phyloP scores from a whole-genome alignment of 495 filamentous ascomycete genomes.

The Platismatia glauca region DNA sequence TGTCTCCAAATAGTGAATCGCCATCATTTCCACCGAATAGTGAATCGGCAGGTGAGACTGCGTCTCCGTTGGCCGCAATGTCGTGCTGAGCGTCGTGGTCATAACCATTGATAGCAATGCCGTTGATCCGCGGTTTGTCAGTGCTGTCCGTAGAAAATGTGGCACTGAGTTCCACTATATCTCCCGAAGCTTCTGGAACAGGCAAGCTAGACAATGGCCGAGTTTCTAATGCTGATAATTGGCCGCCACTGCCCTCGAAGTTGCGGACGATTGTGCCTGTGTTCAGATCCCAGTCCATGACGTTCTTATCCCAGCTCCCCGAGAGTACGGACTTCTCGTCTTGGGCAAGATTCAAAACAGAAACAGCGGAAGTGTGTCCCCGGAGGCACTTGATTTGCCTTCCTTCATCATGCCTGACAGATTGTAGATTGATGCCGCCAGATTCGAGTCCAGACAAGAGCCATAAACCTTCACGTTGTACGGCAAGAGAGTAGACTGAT shows the following conservation, averaged over 20 bases:
- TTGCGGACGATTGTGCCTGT: conserved; percentile 66
- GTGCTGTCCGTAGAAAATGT: conserved; percentile 60
- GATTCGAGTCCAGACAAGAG: conserved; percentile 81
- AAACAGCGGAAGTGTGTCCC: conserved; percentile 86
- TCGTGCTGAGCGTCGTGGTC: conserved; percentile 34
- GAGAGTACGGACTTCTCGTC: conserved; percentile 86
- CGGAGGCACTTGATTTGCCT: conserved; percentile 72
- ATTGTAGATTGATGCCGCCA: conserved; percentile 86
- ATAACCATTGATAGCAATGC: conserved; percentile 41
- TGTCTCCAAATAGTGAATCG: conserved; percentile 71
- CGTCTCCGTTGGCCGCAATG: conserved; percentile 27
- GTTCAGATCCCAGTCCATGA: conserved; percentile 93
- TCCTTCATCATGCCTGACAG: conserved; percentile 91
- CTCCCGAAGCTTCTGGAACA: conserved; percentile 62
- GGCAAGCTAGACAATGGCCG: conserved; percentile 68
- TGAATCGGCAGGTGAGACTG: conserved; percentile 62
- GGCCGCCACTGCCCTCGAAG: conserved; percentile 67
- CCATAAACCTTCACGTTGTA: conserved; percentile 85
- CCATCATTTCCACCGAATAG: conserved; percentile 47
- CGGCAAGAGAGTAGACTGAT: conserved; percentile 87
- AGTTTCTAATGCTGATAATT: conserved; percentile 81
- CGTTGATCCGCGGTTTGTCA: conserved; percentile 40
- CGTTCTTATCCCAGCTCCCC: conserved; percentile 91
- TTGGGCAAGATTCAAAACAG: conserved; percentile 67
- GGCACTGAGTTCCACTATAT: conserved; percentile 48